A percentile compares a stretch with the other conserved stretches of the same genome.
Conservation (phyloP, 192 early-diverging fungal genomes). For the Coemansia asiatica region DNA sequence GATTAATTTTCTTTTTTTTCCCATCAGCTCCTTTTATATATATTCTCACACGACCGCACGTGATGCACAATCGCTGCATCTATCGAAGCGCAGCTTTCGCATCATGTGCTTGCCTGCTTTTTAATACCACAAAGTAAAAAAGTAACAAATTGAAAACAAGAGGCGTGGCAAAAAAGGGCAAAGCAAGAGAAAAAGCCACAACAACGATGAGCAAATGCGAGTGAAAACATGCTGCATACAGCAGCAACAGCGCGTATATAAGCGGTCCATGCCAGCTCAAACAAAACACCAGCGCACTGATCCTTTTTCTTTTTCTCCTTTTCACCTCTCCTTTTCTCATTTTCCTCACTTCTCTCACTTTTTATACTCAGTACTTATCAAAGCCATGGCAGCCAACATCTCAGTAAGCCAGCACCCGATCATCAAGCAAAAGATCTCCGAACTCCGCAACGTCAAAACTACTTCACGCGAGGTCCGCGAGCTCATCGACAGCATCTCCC, state of each 20-base stretch:
- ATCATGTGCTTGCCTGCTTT: neutral
- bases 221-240: too few relatives aligned
- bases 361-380: neutral
- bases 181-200: neutral
- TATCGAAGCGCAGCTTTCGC: neutral
- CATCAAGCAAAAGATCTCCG: slow-evolving; percentile 59
- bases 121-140: neutral
- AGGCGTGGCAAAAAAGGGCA: neutral
- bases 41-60: too few relatives aligned
- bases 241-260: neutral
- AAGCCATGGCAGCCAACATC: slow-evolving; percentile 22
- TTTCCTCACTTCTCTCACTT: neutral
- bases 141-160: neutral
- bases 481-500: slow-evolving; percentile 56
- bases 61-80: neutral
- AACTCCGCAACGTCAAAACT: slow-evolving; percentile 55
- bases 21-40: neutral
- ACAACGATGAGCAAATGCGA: neutral
- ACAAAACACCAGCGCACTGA: neutral
- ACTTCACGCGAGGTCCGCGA: slow-evolving; percentile 57
- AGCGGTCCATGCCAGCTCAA: neutral
- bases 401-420: slow-evolving; percentile 59
- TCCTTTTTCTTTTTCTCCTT: neutral
- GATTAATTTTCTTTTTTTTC: slow-evolving; percentile 1
- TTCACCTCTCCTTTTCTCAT: neutral